phyloP scores from a whole-genome alignment of 805 yeast species.

The Teunomyces kruisii region DNA sequence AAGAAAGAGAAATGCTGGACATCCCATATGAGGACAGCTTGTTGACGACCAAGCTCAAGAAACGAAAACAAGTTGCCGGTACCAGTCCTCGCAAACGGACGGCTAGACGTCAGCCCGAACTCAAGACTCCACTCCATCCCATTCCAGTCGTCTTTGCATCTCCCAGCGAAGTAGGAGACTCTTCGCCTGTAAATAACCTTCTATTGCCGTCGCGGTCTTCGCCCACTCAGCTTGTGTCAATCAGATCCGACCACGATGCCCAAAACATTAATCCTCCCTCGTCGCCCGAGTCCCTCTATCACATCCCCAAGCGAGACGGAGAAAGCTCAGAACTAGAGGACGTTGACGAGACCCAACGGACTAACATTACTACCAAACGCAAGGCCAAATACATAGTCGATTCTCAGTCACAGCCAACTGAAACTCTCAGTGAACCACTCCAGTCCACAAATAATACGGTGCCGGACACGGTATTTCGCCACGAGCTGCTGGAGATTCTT shows the following conservation, averaged over 20 bases:
- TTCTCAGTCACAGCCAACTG: constrained; percentile 14
- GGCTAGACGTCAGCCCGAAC: not conserved
- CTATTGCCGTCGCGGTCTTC: constrained; percentile 5
- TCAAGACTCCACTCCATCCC: constrained; percentile 5
- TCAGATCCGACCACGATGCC: not conserved
- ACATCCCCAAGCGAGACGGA: constrained; percentile 9
- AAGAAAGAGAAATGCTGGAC: constrained; percentile 13
- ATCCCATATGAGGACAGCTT: constrained; percentile 27
- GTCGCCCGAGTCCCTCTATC: not conserved
- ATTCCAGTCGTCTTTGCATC: constrained; percentile 11
- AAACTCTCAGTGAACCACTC: not conserved
- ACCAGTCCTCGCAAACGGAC: constrained; percentile 4
- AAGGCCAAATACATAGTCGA: constrained; percentile 9
- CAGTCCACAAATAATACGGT: not conserved
- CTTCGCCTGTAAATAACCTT: constrained; percentile 21
- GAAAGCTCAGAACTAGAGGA: constrained; percentile 4
- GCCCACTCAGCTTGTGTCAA: constrained; percentile 3
- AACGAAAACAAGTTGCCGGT: constrained; percentile 7
- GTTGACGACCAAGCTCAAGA: constrained; percentile 20
- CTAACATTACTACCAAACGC: not conserved
- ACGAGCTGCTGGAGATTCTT: constrained; percentile 3
- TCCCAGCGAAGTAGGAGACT: constrained; percentile 19
- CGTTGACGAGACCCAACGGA: not conserved
- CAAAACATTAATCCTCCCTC: not conserved
- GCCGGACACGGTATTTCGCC: constrained; percentile 8